Base-by-base conservation (phyloP, 2,329 filamentous ascomycete species). In the Verticillium alfalfae region DNA sequence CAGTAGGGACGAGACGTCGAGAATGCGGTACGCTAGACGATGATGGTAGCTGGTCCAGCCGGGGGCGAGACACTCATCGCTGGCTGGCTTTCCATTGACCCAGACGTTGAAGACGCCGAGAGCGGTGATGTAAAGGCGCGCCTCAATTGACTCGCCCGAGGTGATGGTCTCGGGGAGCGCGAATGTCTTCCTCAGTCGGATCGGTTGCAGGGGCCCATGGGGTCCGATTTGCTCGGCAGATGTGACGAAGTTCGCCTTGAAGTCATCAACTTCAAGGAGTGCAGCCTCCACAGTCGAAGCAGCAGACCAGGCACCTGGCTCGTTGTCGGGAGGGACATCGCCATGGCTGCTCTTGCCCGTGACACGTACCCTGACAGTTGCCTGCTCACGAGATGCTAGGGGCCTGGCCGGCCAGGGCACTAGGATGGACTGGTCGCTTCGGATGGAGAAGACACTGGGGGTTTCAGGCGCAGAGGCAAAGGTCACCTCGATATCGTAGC, bases 11-110 rank as follows among this genome's bases (percentile, higher is more conserved):
- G 70, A 72, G 3, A 82, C 74, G 65, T 83, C 78, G 57, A 75
- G 78, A 0, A 72, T 72, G 64, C 80, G 75, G 59, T 81, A 83
- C 13, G 70, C 67, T 16, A 79, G 71, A 2, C 79, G 72, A 62
- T 78, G 71, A 2, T 75, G 68, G 66, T 82, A 82, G 58, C 72
- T 73, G 5, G 74, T 76, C 76, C 78, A 81, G 1, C 79, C 78
- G 0, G 79, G 79, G 31, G 77, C 74, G 67, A 79, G 69, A 39
- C 64, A 63, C 36, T 67, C 63, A 56, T 73, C 69, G 0, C 69
- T 69, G 5, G 75, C 70, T 5, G 61, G 63, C 22, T 64, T 63
- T 2, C 75, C 76, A 62, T 80, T 79, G 62, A 80, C 70, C 12
- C 69, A 71, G 0, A 70, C 73, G n/a, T 70, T 66, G 62, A 74